Base-by-base conservation (phyloP, 2,329 filamentous ascomycete species). In the Knufia fluminis region DNA sequence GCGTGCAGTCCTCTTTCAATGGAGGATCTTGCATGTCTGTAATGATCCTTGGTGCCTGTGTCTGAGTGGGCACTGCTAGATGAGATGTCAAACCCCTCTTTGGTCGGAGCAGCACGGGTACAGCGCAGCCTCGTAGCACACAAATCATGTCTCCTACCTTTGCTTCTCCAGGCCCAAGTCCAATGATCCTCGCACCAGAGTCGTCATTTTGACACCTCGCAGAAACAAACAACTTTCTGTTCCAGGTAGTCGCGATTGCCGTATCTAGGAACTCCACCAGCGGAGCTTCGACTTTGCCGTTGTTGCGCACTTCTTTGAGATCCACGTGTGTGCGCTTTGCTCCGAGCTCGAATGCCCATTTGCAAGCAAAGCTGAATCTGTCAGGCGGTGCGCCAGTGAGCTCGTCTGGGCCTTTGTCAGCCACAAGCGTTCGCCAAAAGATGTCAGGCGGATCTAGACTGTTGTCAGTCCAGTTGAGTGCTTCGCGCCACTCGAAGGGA, bases 91-190 rank as follows among this genome's bases (percentile, higher is more conserved):
- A 14, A 31, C 7, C 14, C 28, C 14, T 31, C 40, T 9, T 20
- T 23, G 19, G 40, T 43, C 63, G 52, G 3, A 67, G 38, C 0
- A 67, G 52, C 16, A 66, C 56, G 1, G 65, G 65, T 3, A 67
- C 65, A 43, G 60, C 64, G 41, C 65, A 67, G 0, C 62, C 64
- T 20, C 61, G 62, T 4, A 67, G 9, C 20, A 67, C 53, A 3
- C 57, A 64, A 9, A 66, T 52, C 7, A 57, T 52, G 48, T 66
- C 63, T 4, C 64, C 64, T 9, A 7, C 12, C 22, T 44, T 17
- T 7, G 38, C 19, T 31, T 41, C 16, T 14, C 4, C 8, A 43
- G 46, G 46, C 9, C 26, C 16, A 10, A 49, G 23, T 7, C 36
- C 46, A 20, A 49, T 14, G 17, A 48, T 16, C 14, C n/a, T 19